Evolutionary conservation across 1,139 yeast genomes (phyloP).

Genomic region (Dujonia santamariae): DNA sequence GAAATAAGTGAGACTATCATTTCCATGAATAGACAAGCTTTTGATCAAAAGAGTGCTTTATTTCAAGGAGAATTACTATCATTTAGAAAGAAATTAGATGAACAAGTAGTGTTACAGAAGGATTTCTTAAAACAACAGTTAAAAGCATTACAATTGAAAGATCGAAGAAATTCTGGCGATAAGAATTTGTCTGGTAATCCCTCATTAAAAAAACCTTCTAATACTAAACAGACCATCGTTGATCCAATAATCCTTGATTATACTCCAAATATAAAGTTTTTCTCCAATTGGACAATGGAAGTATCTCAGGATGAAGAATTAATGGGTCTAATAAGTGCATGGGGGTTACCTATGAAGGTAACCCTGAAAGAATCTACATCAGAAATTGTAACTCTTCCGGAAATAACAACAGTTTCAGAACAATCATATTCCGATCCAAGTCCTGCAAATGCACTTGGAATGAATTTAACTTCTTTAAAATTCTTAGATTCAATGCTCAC

Average conservation of each 20-base stretch:
- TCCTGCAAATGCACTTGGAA: constrained; percentile 14
- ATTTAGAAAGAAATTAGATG: constrained; percentile 28
- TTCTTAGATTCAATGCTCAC: constrained; percentile 16
- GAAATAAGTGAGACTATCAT: constrained; percentile 26
- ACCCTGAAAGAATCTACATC: neutral
- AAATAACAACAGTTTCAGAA: neutral
- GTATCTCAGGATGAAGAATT: constrained; percentile 14
- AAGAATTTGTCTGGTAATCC: too few species aligned
- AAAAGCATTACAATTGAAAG: too few species aligned
- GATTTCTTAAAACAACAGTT: constrained; percentile 1
- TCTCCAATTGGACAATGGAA: constrained; percentile 13
- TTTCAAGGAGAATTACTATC: constrained; percentile 25
- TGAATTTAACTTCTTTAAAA: constrained; percentile 15
- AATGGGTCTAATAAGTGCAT: constrained; percentile 12
- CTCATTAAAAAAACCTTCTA: too few species aligned
- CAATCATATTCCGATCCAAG: neutral
- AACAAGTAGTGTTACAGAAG: constrained; percentile 17
- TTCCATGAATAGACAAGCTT: constrained; percentile 20
- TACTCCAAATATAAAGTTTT: constrained; percentile 14
- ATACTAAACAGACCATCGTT: too few species aligned
- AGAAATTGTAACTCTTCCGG: neutral
- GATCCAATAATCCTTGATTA: neutral
- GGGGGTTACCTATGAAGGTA: constrained; percentile 10
- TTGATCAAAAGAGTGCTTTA: constrained; percentile 22
- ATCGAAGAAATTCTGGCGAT: too few species aligned